Conservation (phyloP, 768 basidiomycete genomes). For the Goffeauzyma gilvescens region DNA sequence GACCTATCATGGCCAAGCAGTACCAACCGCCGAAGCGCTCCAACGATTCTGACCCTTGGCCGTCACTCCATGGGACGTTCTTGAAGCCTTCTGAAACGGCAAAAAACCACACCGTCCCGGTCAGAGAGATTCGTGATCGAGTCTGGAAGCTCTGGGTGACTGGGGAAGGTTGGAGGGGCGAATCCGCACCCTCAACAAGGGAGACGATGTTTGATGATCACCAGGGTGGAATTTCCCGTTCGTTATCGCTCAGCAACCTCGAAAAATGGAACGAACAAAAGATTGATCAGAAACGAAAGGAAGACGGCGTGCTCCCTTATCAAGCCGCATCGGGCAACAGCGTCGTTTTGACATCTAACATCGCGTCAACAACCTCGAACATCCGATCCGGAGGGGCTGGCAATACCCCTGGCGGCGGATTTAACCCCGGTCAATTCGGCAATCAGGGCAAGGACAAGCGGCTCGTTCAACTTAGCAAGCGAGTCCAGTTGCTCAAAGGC, state of each 20-base stretch:
- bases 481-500: constrained; percentile 29
- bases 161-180: constrained; percentile 15
- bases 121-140: constrained; percentile 19
- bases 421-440: constrained; percentile 15
- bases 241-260: constrained; percentile 4
- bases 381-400: constrained; percentile 5
- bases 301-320: constrained; percentile 17
- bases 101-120: constrained; percentile 5
- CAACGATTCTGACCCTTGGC: constrained; percentile 58
- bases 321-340: constrained; percentile 84
- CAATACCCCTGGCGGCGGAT: constrained; percentile 18
- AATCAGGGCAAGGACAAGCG: constrained; percentile 17
- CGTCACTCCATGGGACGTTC: constrained; percentile 43
- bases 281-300: too few species aligned
- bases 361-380: constrained; percentile 45
- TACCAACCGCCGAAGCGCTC: constrained; percentile 39
- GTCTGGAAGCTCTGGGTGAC: constrained; percentile 24
- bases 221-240: background rate
- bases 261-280: background rate
- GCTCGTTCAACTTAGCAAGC: constrained; percentile 29
- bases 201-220: constrained; percentile 7
- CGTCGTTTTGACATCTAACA: constrained; percentile 74
- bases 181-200: constrained; percentile 4
- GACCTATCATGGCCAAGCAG: constrained; percentile 68
- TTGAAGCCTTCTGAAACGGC: constrained; percentile 14